Evolutionary conservation across 176 grass and related monocot species (phyloP), one percentile per base, ranked within the genome.

Genomic region (Chrysopogon serrulatus): DNA sequence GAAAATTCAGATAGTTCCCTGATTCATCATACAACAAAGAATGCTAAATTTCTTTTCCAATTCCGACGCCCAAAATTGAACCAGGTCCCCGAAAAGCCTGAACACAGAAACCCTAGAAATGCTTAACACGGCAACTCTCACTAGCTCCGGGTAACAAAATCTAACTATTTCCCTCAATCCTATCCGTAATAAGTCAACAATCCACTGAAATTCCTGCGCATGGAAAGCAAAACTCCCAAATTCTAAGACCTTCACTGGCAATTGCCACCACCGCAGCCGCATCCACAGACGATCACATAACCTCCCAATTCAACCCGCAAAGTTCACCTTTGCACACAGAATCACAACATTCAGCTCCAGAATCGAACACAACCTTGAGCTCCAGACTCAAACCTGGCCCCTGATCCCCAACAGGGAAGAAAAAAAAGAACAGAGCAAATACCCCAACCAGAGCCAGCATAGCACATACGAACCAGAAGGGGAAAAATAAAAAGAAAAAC

Each of bases 281-380:
- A 24, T 0, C 32, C 32, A 4, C 71, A 0, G 0, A 31, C 23
- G 26, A 53, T 10, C 83, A 42, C 41, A 76, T 2, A 61, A 42
- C 82, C 18, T 36, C 88, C 78, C 78, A 82, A 90, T 90, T 77
- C 51, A 86, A 85, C 27, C 49, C 21, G 3, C 30, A 68, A 61
- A 48, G 71, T 31, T 16, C 10, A 71, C 5, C 27, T 2, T 9
- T 4, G 41, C 26, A 6, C 36, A 3, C 7, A 47, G 40, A 69
- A 19, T 10, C 30, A n/a, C 37, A 79, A 35, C 5, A 61, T 62
- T 2, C 8, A 45, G 23, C 82, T 45, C 47, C 47, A 49, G 47
- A 49, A 49, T 49, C 47, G 16, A 19, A 19, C 47, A 19, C 47
- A 49, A 45, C 44, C 3, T 45, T 16, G 3, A 4, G 44, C 44